Percentiles rank a stretch among this genome's conserved stretches.
phyloP scores from a whole-genome alignment of 2,329 filamentous ascomycete species.

The Claviceps monticola region DNA sequence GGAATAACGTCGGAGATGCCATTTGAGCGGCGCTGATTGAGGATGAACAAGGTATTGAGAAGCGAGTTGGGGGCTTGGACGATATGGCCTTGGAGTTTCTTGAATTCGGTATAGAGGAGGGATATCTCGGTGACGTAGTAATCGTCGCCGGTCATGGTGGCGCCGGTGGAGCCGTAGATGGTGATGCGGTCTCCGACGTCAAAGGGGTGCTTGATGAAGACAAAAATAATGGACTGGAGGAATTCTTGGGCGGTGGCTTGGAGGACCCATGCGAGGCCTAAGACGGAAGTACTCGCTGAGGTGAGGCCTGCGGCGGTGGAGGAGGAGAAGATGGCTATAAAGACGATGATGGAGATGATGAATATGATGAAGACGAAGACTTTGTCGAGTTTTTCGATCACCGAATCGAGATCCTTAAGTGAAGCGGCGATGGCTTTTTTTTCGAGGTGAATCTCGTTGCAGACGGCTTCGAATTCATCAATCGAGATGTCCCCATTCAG shows the following conservation, averaged over 20 bases:
- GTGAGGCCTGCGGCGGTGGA: slow-evolving; percentile 86
- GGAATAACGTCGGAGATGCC: slow-evolving; percentile 76
- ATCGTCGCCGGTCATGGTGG: slow-evolving; percentile 67
- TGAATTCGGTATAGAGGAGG: slow-evolving; percentile 89
- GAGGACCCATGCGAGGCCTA: slow-evolving; percentile 86
- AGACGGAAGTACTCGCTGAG: slow-evolving; percentile 72
- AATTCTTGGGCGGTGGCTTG: slow-evolving; percentile 90
- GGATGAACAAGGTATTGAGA: slow-evolving; percentile 83
- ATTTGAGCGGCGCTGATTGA: slow-evolving; percentile 85
- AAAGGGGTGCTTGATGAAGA: slow-evolving; percentile 95
- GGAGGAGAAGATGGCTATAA: slow-evolving; percentile 77
- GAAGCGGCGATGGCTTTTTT: slow-evolving; percentile 92
- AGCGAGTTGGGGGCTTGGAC: slow-evolving; percentile 93
- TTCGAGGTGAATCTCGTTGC: slow-evolving; percentile 87
- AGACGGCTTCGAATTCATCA: slow-evolving; percentile 85
- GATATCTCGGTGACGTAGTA: slow-evolving; percentile 95
- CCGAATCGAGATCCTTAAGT: slow-evolving; percentile 86
- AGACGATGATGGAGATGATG: slow-evolving; percentile 69
- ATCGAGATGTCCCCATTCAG: slow-evolving; percentile 94
- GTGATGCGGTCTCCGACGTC: slow-evolving; percentile 90
- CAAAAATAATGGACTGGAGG: slow-evolving; percentile 83
- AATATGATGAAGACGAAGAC: slow-evolving; percentile 80
- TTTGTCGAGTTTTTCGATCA: slow-evolving; percentile 77
- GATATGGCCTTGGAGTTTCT: slow-evolving; percentile 95
- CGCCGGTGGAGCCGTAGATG: slow-evolving; percentile 79